Evolutionary conservation across 2,329 filamentous ascomycete genomes (phyloP).

Genomic region (Pseudocercospora macadamiae): DNA sequence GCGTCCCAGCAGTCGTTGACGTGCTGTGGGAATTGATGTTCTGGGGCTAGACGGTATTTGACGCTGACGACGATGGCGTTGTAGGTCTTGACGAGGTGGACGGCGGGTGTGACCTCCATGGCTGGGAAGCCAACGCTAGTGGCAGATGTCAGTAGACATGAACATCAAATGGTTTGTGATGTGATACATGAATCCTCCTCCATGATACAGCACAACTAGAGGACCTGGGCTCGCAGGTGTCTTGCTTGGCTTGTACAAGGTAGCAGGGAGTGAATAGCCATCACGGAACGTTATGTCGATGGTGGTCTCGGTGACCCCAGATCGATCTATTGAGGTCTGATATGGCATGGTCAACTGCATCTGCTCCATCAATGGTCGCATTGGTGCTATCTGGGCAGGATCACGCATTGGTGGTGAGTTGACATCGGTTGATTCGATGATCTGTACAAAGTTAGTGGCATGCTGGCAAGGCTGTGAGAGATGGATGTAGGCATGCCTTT

Average conservation of each 20-base stretch:
- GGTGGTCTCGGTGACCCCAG: conserved; percentile 2
- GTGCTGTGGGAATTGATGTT: conserved; percentile 63
- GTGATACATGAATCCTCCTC: conserved; percentile 40
- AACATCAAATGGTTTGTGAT: no score
- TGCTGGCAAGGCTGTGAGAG: not conserved
- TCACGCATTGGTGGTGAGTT: conserved; percentile 3
- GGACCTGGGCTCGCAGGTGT: conserved; percentile 21
- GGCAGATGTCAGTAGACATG: not conserved
- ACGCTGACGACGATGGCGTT: conserved; percentile 63
- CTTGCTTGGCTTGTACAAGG: conserved; percentile 9
- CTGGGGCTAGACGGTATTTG: conserved; percentile 63
- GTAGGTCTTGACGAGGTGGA: conserved; percentile 53
- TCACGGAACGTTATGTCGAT: conserved; percentile 1
- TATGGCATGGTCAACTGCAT: conserved; percentile 9
- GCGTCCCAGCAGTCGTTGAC: conserved; percentile 67
- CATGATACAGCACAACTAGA: conserved; percentile 46
- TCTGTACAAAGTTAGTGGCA: not conserved
- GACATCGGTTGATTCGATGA: conserved; percentile 2
- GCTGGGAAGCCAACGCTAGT: conserved; percentile 9
- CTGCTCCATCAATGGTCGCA: not conserved
- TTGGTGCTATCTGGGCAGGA: conserved; percentile 4
- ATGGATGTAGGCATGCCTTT: not conserved
- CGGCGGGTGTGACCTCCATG: conserved; percentile 9
- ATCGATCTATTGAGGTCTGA: conserved; percentile 3
- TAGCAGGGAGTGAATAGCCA: conserved; percentile 6